Evolutionary conservation across 345 rosid species (phyloP).

Genomic region (Populus alba): DNA sequence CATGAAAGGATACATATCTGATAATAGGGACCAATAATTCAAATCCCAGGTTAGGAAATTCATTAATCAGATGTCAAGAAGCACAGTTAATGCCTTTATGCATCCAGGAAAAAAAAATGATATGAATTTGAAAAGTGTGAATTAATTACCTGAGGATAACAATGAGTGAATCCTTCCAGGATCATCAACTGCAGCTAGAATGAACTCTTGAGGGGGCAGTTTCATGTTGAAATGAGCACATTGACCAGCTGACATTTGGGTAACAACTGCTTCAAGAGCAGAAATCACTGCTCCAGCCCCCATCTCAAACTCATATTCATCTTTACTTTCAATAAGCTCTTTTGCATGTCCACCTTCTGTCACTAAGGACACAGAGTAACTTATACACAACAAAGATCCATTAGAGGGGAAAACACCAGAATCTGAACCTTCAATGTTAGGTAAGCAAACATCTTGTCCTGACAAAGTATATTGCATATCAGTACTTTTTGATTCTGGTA

Average conservation of each 20-base stretch:
- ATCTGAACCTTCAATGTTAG: slow-evolving; percentile 55
- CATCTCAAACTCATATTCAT: slow-evolving; percentile 88
- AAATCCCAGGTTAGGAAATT: slow-evolving; percentile 9
- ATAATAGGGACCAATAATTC: slow-evolving; percentile 4
- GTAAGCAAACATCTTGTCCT: slow-evolving; percentile 30
- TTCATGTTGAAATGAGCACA: slow-evolving; percentile 48
- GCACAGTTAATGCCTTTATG: background rate
- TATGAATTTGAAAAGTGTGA: background rate
- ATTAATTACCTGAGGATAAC: slow-evolving; percentile 55
- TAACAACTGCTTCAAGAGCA: slow-evolving; percentile 56
- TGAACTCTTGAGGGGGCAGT: slow-evolving; percentile 43
- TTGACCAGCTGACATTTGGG: slow-evolving; percentile 85
- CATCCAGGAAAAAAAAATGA: slow-evolving; percentile 3
- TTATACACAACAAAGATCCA: slow-evolving; percentile 55
- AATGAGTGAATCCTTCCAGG: slow-evolving; percentile 35
- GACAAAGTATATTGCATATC: slow-evolving; percentile 17
- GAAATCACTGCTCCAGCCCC: slow-evolving; percentile 72
- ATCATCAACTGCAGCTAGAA: slow-evolving; percentile 66
- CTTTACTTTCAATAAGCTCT: slow-evolving; percentile 77
- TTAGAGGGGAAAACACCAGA: slow-evolving; percentile 53
- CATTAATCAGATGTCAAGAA: slow-evolving; percentile 7
- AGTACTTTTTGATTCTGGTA: slow-evolving; percentile 20
- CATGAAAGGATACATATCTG: background rate
- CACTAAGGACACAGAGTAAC: slow-evolving; percentile 62
- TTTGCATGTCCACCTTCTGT: slow-evolving; percentile 34